Evolutionary conservation across 441 rosid genomes (phyloP), one percentile per base, ranked within the genome.

Genomic region (Syzygium malaccense): DNA sequence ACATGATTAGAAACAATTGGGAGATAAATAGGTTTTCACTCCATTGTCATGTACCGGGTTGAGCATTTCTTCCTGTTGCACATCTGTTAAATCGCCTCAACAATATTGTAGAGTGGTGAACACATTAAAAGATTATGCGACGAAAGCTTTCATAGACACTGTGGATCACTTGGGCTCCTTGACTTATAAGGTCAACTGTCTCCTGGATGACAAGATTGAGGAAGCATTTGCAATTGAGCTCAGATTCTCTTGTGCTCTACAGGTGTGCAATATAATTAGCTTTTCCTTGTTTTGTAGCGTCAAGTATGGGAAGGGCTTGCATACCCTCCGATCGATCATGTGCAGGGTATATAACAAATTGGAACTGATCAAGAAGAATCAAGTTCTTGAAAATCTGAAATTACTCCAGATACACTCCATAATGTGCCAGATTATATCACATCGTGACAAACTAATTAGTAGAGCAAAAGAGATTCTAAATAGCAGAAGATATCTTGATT

Each of bases 81-180:
- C 57, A 55, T 55, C 57, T 55, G 57, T 20, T 19, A 55, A 55
- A 55, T 55, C 3, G 4, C 57, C 57, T 55, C 19, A 25, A 55
- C 57, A 55, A 55, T 55, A 55, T 18, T 0, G 4, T 91, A 96
- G 99, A 87, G 95, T 95, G 91, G 89, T 94, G 91, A 95, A 94
- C 86, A 94, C 92, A 18, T 88, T 95, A 90, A 96, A 95, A 90
- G 99, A 96, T 88, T 96, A 96, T 91, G 94, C 95, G 37, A 91
- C 93, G 54, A 95, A 96, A 91, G 98, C 98, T 87, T 90, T 97
- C 92, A 91, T 97, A 89, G 96, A 92, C 87, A 94, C 97, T 14
- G 95, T 98, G 20, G 99, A 98, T 89, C 99, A 97, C 89, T 91
- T 98, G 93, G 99, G 99, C 89, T 95, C 98, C 62, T 96, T 96